These are phyloP conservation scores for Amanita exitialis DNA, from an alignment of 768 basidiomycete species.

Conservation along the genomic window DNA sequence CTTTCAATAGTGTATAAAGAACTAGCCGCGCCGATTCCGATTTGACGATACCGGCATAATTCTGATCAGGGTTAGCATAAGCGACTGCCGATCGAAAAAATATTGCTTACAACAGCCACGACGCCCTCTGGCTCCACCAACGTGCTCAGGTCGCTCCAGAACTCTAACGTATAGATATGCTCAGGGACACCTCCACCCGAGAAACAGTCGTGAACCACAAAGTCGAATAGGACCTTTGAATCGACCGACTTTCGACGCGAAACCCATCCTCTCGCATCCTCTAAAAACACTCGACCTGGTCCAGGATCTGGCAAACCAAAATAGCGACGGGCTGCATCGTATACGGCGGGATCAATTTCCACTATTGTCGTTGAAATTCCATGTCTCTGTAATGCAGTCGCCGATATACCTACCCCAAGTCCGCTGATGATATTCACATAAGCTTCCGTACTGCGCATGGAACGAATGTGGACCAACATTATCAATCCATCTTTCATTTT, in stretches of 20 bases:
- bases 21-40: slow-evolving; percentile 59
- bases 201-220: slow-evolving; percentile 87
- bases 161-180: slow-evolving; percentile 76
- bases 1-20: slow-evolving; percentile 53
- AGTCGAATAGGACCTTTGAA: slow-evolving; percentile 40
- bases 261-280: slow-evolving; percentile 75
- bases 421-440: slow-evolving; percentile 42
- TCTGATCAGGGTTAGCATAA: slow-evolving; percentile 32
- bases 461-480: slow-evolving; percentile 41
- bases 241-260: slow-evolving; percentile 25
- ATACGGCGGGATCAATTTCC: slow-evolving; percentile 92
- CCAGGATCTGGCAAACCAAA: slow-evolving; percentile 71
- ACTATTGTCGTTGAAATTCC: slow-evolving; percentile 68
- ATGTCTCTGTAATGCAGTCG: slow-evolving; percentile 63
- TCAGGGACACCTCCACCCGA: slow-evolving; percentile 88
- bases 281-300: slow-evolving; percentile 50
- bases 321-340: slow-evolving; percentile 66
- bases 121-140: slow-evolving; percentile 64
- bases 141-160: slow-evolving; percentile 64
- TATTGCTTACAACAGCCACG: slow-evolving; percentile 60
- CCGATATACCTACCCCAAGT: slow-evolving; percentile 77
- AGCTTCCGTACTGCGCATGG: slow-evolving; percentile 6
- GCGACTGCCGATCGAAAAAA: neutral
- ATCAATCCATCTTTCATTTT: slow-evolving; percentile 48
- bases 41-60: slow-evolving; percentile 67